Evolutionary conservation across 2,329 filamentous ascomycete genomes (phyloP).

Genomic region (Trichoderma sp.): DNA sequence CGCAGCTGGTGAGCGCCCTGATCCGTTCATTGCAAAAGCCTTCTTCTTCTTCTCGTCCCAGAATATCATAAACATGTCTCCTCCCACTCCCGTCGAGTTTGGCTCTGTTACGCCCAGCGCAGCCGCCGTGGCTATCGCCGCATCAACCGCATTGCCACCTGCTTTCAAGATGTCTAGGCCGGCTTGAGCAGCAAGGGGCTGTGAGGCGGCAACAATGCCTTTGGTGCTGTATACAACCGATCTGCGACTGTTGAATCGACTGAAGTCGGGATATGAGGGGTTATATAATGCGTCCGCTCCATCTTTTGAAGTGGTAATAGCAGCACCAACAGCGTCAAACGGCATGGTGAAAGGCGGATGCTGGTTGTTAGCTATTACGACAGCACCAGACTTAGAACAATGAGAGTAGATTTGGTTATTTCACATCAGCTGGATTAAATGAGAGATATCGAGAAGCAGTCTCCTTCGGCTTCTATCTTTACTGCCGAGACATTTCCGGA

Average conservation of each 20-base stretch:
- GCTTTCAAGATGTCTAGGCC: constrained; percentile 20
- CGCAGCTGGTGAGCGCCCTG: not conserved
- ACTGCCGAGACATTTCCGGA: constrained; percentile 12
- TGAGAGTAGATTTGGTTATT: not conserved
- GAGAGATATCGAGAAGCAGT: not conserved
- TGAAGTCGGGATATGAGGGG: constrained; percentile 14
- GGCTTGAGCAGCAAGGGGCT: constrained; percentile 19
- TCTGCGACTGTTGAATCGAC: constrained; percentile 8
- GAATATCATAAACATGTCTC: constrained; percentile 20
- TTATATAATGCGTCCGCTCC: not conserved
- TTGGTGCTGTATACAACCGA: constrained; percentile 20
- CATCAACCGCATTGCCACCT: constrained; percentile 19
- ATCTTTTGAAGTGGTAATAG: not conserved
- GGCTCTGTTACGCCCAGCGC: constrained; percentile 20
- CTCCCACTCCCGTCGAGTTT: constrained; percentile 15
- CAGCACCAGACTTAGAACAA: not conserved
- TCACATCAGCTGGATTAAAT: not conserved
- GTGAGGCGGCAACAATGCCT: constrained; percentile 11
- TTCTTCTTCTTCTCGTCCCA: constrained; percentile 17
- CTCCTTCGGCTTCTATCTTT: not conserved
- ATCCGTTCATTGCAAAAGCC: constrained; percentile 12
- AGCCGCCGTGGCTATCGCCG: constrained; percentile 19
- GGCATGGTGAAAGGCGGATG: not conserved
- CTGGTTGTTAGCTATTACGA: not conserved
- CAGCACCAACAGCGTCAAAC: constrained; percentile 13